Conservation (phyloP, 345 rosid genomes). For the Citrus hindsii region DNA sequence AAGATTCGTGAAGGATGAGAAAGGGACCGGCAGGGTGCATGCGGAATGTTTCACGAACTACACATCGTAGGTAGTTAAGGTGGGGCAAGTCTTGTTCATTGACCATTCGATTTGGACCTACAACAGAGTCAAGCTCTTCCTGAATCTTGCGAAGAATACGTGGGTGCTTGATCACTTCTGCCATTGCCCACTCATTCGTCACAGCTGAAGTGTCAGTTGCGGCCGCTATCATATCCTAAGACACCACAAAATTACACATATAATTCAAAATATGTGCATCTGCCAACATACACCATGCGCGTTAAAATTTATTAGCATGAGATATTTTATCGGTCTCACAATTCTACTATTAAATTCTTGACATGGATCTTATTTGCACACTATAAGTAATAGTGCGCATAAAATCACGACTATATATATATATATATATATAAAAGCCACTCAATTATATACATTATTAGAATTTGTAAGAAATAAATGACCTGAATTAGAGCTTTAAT, state of each 20-base stretch:
- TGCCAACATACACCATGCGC: too few relatives aligned
- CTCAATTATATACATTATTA: too few relatives aligned
- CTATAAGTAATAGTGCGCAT: too few relatives aligned
- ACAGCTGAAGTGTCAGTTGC: conserved; percentile 97
- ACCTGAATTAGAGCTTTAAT: conserved; percentile 94
- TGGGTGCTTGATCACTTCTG: conserved; percentile 85
- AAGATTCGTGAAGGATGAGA: conserved; percentile 84
- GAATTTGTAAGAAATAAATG: background rate
- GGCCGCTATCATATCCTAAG: conserved; percentile 92
- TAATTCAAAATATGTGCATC: too few relatives aligned
- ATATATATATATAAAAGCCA: too few relatives aligned
- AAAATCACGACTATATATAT: too few relatives aligned
- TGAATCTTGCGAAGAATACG: conserved; percentile 64
- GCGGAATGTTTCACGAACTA: conserved; percentile 88
- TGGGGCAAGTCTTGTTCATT: conserved; percentile 55
- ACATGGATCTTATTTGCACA: too few relatives aligned
- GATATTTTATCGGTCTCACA: too few relatives aligned
- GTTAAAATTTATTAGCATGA: too few relatives aligned
- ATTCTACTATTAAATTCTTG: too few relatives aligned
- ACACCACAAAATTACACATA: too few relatives aligned
- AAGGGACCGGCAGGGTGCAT: conserved; percentile 98
- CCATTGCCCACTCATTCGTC: conserved; percentile 97
- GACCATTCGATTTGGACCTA: conserved; percentile 70
- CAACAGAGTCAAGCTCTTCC: conserved; percentile 61
- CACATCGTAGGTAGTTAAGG: conserved; percentile 82